phyloP scores from a whole-genome alignment of 2,329 filamentous ascomycete genomes.

The Sporothrix brunneoviolacea region DNA sequence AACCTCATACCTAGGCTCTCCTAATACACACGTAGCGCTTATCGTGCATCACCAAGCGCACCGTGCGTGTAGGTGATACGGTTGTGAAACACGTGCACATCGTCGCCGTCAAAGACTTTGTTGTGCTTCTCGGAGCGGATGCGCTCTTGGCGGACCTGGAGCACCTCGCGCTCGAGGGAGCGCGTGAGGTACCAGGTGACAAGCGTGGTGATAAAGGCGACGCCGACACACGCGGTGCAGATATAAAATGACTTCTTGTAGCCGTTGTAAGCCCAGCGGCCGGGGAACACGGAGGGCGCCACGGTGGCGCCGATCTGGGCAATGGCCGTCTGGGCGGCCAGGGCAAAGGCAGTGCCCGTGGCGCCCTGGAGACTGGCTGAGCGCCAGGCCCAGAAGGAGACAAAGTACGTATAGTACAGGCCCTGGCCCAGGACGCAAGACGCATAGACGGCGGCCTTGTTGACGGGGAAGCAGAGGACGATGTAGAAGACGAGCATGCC shows the following conservation, averaged over 20 bases:
- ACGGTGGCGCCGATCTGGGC: constrained; percentile 14
- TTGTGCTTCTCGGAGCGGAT: background rate
- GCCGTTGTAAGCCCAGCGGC: constrained; percentile 5
- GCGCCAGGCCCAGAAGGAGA: constrained; percentile 40
- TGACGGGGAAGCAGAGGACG: no score
- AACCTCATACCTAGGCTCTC: no score
- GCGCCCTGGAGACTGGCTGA: constrained; percentile 31
- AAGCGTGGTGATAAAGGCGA: constrained; percentile 10
- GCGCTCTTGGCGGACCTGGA: constrained; percentile 3
- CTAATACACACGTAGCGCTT: no score
- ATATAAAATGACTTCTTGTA: constrained; percentile 12
- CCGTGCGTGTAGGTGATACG: no score
- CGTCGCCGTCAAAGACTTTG: constrained; percentile 2
- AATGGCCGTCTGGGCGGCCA: constrained; percentile 12
- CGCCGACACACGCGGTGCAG: constrained; percentile 13
- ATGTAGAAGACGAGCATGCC: no score
- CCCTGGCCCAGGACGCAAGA: constrained; percentile 36
- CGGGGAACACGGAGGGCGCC: constrained; percentile 10
- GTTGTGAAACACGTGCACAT: no score
- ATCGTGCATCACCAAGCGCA: no score
- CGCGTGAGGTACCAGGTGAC: constrained; percentile 12
- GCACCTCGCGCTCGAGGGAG: constrained; percentile 8
- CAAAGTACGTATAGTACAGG: constrained; percentile 38
- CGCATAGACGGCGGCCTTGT: no score
- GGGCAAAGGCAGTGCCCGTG: constrained; percentile 7